Percentiles rank a stretch among this genome's conserved stretches.
phyloP scores from a whole-genome alignment of 2,329 filamentous ascomycete genomes.

The Talaromyces marneffei region DNA sequence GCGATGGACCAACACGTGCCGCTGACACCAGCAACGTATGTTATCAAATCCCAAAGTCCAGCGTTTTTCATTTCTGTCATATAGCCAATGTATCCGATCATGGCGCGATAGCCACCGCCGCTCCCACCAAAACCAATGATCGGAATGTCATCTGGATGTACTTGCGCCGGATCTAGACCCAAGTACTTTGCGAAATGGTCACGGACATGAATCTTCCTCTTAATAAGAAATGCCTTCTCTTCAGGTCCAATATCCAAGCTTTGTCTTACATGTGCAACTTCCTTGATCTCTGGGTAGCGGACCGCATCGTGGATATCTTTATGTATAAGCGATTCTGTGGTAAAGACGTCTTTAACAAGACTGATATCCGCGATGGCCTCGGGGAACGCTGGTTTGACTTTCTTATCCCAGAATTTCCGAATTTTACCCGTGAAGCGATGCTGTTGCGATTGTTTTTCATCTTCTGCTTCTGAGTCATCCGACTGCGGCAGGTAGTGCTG shows the following conservation, averaged over 20 bases:
- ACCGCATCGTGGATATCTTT: constrained; percentile 3
- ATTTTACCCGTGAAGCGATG: constrained; percentile 3
- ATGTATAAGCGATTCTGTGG: constrained; percentile 9
- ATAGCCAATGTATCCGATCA: constrained; percentile 12
- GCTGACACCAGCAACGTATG: constrained; percentile 13
- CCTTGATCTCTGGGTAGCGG: constrained; percentile 9
- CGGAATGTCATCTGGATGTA: constrained; percentile 13
- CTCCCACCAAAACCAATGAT: constrained; percentile 13
- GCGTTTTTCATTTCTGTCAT: constrained; percentile 13
- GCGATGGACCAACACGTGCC: constrained; percentile 13
- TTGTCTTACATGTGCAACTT: constrained; percentile 7
- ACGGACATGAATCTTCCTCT: constrained; percentile 7
- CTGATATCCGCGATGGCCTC: constrained; percentile 13
- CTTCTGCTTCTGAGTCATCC: neutral
- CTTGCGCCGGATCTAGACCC: constrained; percentile 7
- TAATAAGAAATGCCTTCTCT: constrained; percentile 7
- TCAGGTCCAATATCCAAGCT: neutral
- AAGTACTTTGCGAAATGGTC: constrained; percentile 11
- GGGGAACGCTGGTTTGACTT: constrained; percentile 14
- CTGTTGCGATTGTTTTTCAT: neutral
- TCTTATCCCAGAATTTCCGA: constrained; percentile 7
- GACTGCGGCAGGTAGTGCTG: constrained; percentile 6
- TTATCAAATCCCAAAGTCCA: constrained; percentile 9
- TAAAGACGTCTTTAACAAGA: constrained; percentile 14
- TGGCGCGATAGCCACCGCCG: constrained; percentile 13